Evolutionary conservation across 192 early-diverging fungal genomes (phyloP), one percentile per base, ranked within the genome.

Genomic region (Phlyctochytrium arcticum): DNA sequence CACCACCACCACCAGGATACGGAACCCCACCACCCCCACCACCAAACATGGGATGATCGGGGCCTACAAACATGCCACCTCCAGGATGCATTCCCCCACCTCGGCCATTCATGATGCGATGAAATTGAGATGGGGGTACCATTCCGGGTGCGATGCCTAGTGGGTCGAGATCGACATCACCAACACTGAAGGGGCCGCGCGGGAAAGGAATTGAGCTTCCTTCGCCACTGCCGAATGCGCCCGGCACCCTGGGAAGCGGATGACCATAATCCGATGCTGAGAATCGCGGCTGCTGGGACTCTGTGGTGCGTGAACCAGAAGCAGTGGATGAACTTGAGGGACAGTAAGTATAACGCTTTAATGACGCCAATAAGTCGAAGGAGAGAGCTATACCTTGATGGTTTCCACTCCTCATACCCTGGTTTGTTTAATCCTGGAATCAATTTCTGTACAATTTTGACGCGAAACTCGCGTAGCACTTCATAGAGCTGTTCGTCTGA

Each of bases 1-100:
- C 87, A 54, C 68, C 75, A 34, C 79, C 70, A 39, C 74, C 75
- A 30, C 82, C 61, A 29, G 76, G 62, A 24, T 71, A 67, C 26
- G 68, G 55, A 23, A 35, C 39, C 19, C 62, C 69, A 5, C 70
- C 29, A 39, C 70, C 77, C 21, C 75, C 73, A 12, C 79, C 73
- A n/a, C 77, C 65, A 74, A 94, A 97, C 77, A 94, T 90, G 12
- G 92, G 91, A 79, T 97, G 92, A 54, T 81, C 81, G 7, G 92
- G 92, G 12, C 91, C 92, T 8, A 95, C 88, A 73, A 82, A 69
- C 90, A 94, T 94, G 27, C 94, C 90, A 30, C 87, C 89, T 6
- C 87, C 90, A 29, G 75, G 71, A 29, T 63, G 60, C 72, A 75
- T 72, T 1, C 74, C 75, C 36, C 79, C 77, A 8, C 63, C 62